Evolutionary conservation across 2,329 filamentous ascomycete species (phyloP), one percentile per base, ranked within the genome.

Genomic region (Mycosphaerelloides madeirae): DNA sequence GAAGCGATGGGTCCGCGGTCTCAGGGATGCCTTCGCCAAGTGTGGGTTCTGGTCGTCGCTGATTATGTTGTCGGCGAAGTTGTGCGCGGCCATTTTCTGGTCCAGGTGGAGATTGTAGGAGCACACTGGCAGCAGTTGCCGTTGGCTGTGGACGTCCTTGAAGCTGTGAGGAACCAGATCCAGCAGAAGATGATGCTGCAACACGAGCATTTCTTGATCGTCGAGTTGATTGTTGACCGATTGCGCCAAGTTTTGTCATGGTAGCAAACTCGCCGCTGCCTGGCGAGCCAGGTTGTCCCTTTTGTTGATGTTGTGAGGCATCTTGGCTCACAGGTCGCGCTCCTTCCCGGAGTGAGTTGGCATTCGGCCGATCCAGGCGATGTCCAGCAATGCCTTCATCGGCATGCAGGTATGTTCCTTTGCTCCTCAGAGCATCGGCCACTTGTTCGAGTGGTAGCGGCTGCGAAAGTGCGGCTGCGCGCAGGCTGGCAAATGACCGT

Each of bases 21-120:
- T 34, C 35, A 29, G 28, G 37, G 18, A 55, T 49, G 42, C 50
- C 52, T 52, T 55, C 52, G 34, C 54, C 57, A 22, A 55, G 43
- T 14, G 54, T 36, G 8, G 14, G 29, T 18, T 43, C 29, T 18
- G 41, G 43, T 49, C 40, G 44, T 47, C 44, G 34, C 29, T n/a
- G 35, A 39, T 34, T 32, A 14, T 29, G 36, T 11, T 37, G 18
- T 11, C 7, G 25, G 14, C 12, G 29, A 9, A 25, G 22, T 9
- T 25, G 22, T 25, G 22, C 22, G 6, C 6, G 22, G 22, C 22
- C 22, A 9, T 25, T 25, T 5, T 25, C 22, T 25, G 22, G 22
- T 25, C 22, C 22, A 25, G 22, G 29, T 20, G 28, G 29, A 32
- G 8, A 22, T 39, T 29, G 14, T 22, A 19, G 32, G 14, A 31